Evolutionary conservation across 352 stramenopile genomes (phyloP), one percentile per base, ranked within the genome.

Genomic region (Phytopythium montanum): DNA sequence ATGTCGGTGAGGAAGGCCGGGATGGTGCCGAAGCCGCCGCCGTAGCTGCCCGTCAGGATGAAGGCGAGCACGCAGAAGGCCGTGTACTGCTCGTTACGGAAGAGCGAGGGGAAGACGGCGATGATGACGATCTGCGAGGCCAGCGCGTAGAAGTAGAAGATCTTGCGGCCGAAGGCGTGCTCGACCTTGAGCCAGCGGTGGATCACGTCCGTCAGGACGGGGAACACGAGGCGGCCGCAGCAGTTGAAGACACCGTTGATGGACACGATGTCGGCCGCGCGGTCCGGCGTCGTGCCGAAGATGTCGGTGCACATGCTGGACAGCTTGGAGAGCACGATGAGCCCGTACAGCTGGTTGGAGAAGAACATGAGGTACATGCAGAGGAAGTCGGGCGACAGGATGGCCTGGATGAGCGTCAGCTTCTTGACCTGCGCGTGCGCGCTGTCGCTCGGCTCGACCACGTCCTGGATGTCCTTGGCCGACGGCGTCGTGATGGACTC

Each of bases 361-460:
- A 81, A 81, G 62, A 87, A 82, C 76, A 87, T 87, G 60, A 88
- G 70, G 70, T 87, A 88, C 41, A 88, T 65, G 73, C 83, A 85
- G 54, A 82, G 53, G 36, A 81, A 88, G 64, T 88, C 79, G 50
- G 67, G 60, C 21, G 76, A 79, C 56, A 74, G 66, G 52, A 87
- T 76, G 31, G 76, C 79, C 50, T 67, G 46, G 57, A 84, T 84
- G 23, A 88, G 65, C 54, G 69, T 78, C 38, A 87, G 56, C 52
- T 81, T 72, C 61, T 74, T 69, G 19, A 81, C 64, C n/a, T 81
- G 61, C 44, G 59, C 72, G 49, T 71, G 76, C 13, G 65, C 66
- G 13, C 34, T 54, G 23, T 68, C 34, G 1, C 61, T 33, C 14
- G 62, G 52, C 26, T 75, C 63, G 0, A 69, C 49, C 13, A 60